phyloP scores from a whole-genome alignment of 495 filamentous ascomycete species.

The Geoglossum glabrum region DNA sequence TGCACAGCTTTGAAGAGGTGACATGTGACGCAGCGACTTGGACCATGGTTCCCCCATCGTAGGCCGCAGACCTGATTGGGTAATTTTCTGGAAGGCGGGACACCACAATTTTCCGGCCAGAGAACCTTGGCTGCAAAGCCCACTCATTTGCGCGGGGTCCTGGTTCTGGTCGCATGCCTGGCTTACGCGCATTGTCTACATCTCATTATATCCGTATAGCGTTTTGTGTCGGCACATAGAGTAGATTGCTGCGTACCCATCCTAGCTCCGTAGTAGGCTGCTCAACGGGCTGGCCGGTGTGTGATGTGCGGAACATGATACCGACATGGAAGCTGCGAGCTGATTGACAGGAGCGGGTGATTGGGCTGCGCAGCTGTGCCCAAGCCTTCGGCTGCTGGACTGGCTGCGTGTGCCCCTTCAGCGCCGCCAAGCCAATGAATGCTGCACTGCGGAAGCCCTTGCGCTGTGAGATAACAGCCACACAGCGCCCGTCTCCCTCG shows the following conservation, averaged over 20 bases:
- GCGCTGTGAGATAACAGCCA: not conserved
- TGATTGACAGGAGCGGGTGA: not conserved
- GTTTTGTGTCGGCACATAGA: not conserved
- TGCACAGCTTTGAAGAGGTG: constrained; percentile 64
- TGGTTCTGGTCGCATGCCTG: not conserved
- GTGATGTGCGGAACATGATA: not conserved
- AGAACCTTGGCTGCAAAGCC: too few species aligned
- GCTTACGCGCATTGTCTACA: not conserved
- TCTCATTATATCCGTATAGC: not conserved
- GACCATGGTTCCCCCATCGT: constrained; percentile 31
- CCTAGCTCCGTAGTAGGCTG: too few species aligned
- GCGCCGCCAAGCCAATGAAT: not conserved
- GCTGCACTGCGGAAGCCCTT: not conserved
- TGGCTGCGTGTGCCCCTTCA: not conserved
- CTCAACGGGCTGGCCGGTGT: not conserved
- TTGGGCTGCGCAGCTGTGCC: not conserved
- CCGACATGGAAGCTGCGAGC: not conserved
- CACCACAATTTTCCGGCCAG: not conserved
- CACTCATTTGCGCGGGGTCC: too few species aligned
- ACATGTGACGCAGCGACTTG: constrained; percentile 53
- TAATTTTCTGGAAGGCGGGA: constrained; percentile 6
- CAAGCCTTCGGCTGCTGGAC: not conserved
- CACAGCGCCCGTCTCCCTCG: not conserved
- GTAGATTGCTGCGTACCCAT: too few species aligned
- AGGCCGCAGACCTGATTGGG: not conserved